phyloP scores from a whole-genome alignment of 2,329 filamentous ascomycete species.

The Colletotrichum kahawae region DNA sequence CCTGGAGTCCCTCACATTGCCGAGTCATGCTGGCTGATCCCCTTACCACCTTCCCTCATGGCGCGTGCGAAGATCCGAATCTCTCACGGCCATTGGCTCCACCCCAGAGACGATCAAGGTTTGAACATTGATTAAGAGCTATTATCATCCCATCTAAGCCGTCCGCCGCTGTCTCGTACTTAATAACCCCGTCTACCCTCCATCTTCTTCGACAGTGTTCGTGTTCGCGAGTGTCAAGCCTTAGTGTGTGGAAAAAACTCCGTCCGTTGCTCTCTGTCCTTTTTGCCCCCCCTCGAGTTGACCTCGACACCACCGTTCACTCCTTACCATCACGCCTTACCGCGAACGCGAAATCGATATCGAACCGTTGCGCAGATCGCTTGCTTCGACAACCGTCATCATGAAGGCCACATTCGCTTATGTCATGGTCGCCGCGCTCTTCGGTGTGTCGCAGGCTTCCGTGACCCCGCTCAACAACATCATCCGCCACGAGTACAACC shows the following conservation, averaged over 20 bases:
- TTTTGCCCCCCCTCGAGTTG: neutral
- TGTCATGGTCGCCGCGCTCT: neutral
- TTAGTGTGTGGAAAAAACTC: neutral
- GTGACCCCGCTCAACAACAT: slow-evolving; percentile 19
- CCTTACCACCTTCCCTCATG: neutral
- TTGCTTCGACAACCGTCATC: neutral
- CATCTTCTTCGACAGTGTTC: neutral
- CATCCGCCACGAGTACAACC: slow-evolving; percentile 19
- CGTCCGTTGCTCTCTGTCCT: neutral
- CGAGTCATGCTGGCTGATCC: slow-evolving; percentile 12
- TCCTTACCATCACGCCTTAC: neutral
- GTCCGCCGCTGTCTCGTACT: neutral
- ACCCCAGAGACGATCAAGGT: slow-evolving; percentile 15
- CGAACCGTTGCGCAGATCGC: neutral
- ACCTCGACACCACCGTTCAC: neutral
- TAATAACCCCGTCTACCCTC: neutral
- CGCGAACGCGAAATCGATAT: neutral
- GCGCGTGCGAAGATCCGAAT: slow-evolving; percentile 14
- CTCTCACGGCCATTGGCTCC: slow-evolving; percentile 15
- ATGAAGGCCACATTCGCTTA: slow-evolving; percentile 16
- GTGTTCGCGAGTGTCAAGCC: neutral
- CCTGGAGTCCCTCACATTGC: neutral
- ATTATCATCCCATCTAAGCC: neutral
- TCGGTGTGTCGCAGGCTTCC: slow-evolving; percentile 12
- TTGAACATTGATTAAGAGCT: neutral